Evolutionary conservation across 2,329 filamentous ascomycete genomes (phyloP), one percentile per base, ranked within the genome.

Genomic region (Aspergillus ustus): DNA sequence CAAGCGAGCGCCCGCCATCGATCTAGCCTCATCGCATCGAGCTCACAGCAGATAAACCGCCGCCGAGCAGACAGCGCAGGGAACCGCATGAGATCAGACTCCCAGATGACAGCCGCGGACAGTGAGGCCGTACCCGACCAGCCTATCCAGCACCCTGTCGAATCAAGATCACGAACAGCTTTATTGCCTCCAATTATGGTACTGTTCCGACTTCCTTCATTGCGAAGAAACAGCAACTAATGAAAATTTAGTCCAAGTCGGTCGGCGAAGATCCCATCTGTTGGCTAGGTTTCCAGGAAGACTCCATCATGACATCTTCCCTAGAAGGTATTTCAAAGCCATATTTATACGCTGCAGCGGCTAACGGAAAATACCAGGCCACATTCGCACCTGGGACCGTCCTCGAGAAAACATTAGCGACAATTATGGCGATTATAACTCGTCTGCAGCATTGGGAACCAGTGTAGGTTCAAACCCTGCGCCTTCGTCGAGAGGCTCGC

Each of bases 241-340:
- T 49, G 8, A 8, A 6, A 11, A 11, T 11, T 19, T 70, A 93
- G 92, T 86, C 90, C 52, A 97, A 97, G 77, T 82, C 85, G 13
- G 87, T 97, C 40, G 93, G 97, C 75, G 87, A 89, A 63, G 92
- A 98, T 77, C 93, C 93, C 57, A 82, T 96, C 50, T 91, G 88
- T 75, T 97, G 93, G 90, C 79, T 99, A 44, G 91, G 89, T n/a
- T 99, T 99, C 71, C 93, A 94, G 58, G 90, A 97, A 74, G 89
- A 96, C 70, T 90, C 90, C 65, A 97, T 99, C 67, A 89, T 98
- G 72, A 97, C 93, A 40, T 92, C 92, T 67, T 97, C 93, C 79
- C 91, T 92, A 73, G 91, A 89, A 79, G 94, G 94, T 96, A 82
- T 77, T 89, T 60, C 45, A 37, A 31, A 17, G 11, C 53, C 31